These are phyloP conservation scores for Amborella trichopoda DNA, from an alignment of 164 flowering plant genomes.

Conservation along the genomic window DNA sequence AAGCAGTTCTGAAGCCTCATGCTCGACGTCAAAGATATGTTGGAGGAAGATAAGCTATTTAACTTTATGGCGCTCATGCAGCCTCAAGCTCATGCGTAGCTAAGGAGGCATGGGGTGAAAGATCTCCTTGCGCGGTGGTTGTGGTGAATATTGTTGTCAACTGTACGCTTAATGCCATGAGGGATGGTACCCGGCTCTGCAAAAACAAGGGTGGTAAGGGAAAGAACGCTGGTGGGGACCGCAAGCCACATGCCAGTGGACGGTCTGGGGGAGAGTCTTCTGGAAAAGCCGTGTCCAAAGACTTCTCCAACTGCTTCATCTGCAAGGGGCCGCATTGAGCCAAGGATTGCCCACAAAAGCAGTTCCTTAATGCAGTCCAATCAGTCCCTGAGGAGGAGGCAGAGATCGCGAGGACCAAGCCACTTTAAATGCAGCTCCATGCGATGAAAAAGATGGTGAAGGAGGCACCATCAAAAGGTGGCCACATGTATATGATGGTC, in stretches of 20 bases:
- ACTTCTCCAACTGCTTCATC: not conserved
- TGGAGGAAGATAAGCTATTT: constrained; percentile 11
- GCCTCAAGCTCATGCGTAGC: constrained; percentile 5
- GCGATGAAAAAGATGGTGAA: too few relatives aligned
- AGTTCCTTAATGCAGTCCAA: too few relatives aligned
- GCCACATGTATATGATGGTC: too few relatives aligned
- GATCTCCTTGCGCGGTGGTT: constrained; percentile 3
- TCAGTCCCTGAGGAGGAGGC: too few relatives aligned
- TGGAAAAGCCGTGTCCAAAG: not conserved
- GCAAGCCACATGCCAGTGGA: too few relatives aligned
- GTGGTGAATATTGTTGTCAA: constrained; percentile 2
- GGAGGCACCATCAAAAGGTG: too few relatives aligned
- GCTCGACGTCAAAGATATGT: constrained; percentile 15
- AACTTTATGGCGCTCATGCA: constrained; percentile 10
- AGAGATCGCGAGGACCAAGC: too few relatives aligned
- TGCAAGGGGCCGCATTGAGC: not conserved
- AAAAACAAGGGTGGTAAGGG: not conserved
- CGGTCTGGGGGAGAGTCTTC: too few relatives aligned
- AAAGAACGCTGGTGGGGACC: too few relatives aligned
- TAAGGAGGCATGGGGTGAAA: constrained; percentile 6
- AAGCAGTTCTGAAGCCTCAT: constrained; percentile 7
- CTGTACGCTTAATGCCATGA: not conserved
- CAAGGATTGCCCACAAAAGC: not conserved
- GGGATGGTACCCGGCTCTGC: too few relatives aligned
- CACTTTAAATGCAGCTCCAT: too few relatives aligned